Evolutionary conservation across 805 yeast species (phyloP).

Genomic region (Jamesozyma hellenica): DNA sequence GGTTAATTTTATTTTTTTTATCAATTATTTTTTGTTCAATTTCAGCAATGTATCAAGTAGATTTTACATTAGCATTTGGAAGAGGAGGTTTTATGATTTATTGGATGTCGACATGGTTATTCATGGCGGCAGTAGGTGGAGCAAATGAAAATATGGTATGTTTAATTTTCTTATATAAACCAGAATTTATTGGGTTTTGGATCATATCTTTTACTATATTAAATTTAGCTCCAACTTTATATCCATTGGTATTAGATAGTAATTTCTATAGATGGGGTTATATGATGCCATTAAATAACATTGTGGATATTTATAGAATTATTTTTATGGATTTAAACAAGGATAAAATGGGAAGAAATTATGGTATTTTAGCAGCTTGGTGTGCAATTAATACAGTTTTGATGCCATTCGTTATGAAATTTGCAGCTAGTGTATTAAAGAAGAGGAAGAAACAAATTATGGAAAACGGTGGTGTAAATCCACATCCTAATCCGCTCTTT

Average conservation of each 20-base stretch:
- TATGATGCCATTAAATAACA: slow-evolving; percentile 59
- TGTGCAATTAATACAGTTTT: slow-evolving; percentile 37
- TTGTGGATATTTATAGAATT: slow-evolving; percentile 51
- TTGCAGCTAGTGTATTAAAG: slow-evolving; percentile 33
- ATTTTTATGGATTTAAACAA: slow-evolving; percentile 47
- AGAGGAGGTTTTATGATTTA: slow-evolving; percentile 61
- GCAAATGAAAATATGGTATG: slow-evolving; percentile 58
- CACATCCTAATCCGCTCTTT: neutral
- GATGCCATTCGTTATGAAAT: slow-evolving; percentile 38
- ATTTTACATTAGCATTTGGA: slow-evolving; percentile 50
- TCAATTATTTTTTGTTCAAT: slow-evolving; percentile 51
- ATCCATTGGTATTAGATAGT: slow-evolving; percentile 50
- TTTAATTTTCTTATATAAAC: slow-evolving; percentile 41
- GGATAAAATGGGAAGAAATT: slow-evolving; percentile 48
- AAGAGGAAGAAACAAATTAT: slow-evolving; percentile 12
- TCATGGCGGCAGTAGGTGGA: slow-evolving; percentile 70
- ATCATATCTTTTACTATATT: slow-evolving; percentile 55
- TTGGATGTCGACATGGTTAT: slow-evolving; percentile 59
- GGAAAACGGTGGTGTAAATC: neutral
- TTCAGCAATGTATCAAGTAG: slow-evolving; percentile 59
- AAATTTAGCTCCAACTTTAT: slow-evolving; percentile 60
- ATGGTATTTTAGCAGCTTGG: slow-evolving; percentile 55
- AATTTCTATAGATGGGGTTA: slow-evolving; percentile 53
- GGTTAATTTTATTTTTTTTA: slow-evolving; percentile 42
- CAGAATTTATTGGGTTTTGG: slow-evolving; percentile 65